phyloP scores from a whole-genome alignment of 495 filamentous ascomycete genomes.

The Aspergillus coremiiformis region DNA sequence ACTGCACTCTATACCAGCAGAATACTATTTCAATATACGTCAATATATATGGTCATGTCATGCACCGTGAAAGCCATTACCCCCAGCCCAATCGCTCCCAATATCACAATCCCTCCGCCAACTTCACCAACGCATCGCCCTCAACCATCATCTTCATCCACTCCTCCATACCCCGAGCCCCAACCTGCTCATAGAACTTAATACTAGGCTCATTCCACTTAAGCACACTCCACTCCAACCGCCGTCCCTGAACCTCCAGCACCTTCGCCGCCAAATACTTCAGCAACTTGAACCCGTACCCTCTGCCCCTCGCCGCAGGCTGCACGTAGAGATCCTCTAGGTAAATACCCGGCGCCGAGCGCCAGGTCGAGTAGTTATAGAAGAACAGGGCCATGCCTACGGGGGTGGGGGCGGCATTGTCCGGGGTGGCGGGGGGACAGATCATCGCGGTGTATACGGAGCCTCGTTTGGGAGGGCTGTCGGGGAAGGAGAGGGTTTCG shows the following conservation, averaged over 20 bases:
- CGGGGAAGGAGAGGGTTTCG: slow-evolving; percentile 70
- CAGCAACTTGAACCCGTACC: slow-evolving; percentile 73
- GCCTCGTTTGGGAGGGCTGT: slow-evolving; percentile 30
- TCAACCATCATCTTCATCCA: slow-evolving; percentile 92
- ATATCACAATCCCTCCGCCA: slow-evolving; percentile 33
- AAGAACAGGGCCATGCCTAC: slow-evolving; percentile 63
- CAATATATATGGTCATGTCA: no score
- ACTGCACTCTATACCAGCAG: no score
- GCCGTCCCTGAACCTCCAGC: slow-evolving; percentile 54
- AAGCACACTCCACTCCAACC: slow-evolving; percentile 90
- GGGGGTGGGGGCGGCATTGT: slow-evolving; percentile 25
- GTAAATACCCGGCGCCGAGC: slow-evolving; percentile 77
- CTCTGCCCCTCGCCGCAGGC: slow-evolving; percentile 58
- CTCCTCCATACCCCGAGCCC: slow-evolving; percentile 73
- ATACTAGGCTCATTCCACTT: slow-evolving; percentile 87
- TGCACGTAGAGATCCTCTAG: slow-evolving; percentile 89
- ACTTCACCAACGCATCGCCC: slow-evolving; percentile 55
- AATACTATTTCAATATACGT: no score
- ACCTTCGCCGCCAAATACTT: slow-evolving; percentile 71
- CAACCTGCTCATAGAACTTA: slow-evolving; percentile 73
- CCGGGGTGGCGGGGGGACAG: slow-evolving; percentile 25
- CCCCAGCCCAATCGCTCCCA: neutral
- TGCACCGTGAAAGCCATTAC: neutral
- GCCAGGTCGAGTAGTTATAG: slow-evolving; percentile 79
- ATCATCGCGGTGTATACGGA: slow-evolving; percentile 39